Evolutionary conservation across 2,329 filamentous ascomycete species (phyloP), one percentile per base, ranked within the genome.

Genomic region (Colletotrichum salicis): DNA sequence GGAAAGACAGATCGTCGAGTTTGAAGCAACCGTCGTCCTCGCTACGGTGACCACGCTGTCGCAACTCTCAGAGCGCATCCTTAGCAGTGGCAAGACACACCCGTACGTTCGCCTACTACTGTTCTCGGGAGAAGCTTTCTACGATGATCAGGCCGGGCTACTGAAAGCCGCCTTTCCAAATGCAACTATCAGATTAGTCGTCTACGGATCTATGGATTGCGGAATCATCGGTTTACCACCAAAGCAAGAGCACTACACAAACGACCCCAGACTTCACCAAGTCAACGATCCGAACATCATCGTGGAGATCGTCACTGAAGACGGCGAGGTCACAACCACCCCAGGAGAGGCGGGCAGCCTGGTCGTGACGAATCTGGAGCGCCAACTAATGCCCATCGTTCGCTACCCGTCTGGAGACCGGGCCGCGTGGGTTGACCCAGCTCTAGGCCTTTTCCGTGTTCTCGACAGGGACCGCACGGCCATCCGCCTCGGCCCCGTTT

Each of bases 151-250:
- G 19, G 69, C 65, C 6, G 45, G 54, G 7, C 35, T 64, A 4
- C 27, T 71, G 1, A 60, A 63, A 13, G 65, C 65, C 3, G 69
- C 69, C 12, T 71, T 71, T 8, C 65, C 69, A 1, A 71, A 71
- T 19, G 65, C 69, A 15, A 51, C 31, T 2, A 51, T 71, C 12
- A 48, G 59, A 13, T 71, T 65, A 1, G 45, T 71, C 1, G 65
- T 71, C n/a, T 71, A 71, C 54, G 69, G 69, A 5, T 71, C 69
- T 7, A 71, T 71, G 65, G 69, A 71, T 45, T 64, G 65, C 48
- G 69, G 69, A 5, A 37, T 71, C 22, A 69, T 71, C 22, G 69
- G 69, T 13, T 19, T 71, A 8, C 69, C 69, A n/a, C 69, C 69
- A 5, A 60, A 48, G 22, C 45, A 22, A 11, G 69, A 57, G n/a